Percentiles rank a stretch among this genome's conserved stretches.
Conservation (phyloP, 2,329 filamentous ascomycete species). For the Aureobasidium sp. region DNA sequence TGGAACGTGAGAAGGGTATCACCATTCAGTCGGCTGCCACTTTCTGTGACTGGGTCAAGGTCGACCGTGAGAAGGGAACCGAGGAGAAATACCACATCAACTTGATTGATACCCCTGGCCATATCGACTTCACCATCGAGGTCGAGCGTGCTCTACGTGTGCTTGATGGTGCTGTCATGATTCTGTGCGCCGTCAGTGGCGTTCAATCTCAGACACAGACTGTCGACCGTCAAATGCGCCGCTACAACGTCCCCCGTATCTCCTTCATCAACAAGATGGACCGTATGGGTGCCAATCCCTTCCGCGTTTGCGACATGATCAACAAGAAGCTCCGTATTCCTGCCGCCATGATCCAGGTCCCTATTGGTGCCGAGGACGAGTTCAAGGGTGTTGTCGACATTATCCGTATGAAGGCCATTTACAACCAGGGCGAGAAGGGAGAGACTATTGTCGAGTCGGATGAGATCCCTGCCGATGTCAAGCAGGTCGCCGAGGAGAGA, state of each 20-base stretch:
- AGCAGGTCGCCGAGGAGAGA: slow-evolving; percentile 71
- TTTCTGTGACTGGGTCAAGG: slow-evolving; percentile 94
- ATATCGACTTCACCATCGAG: slow-evolving; percentile 99
- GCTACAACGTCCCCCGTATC: slow-evolving; percentile 91
- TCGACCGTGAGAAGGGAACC: slow-evolving; percentile 48
- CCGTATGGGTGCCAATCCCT: slow-evolving; percentile 95
- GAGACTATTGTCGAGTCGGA: slow-evolving; percentile 68
- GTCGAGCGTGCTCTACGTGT: slow-evolving; percentile 92
- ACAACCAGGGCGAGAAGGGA: slow-evolving; percentile 76
- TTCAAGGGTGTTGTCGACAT: slow-evolving; percentile 91
- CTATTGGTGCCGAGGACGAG: slow-evolving; percentile 84
- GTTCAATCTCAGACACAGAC: slow-evolving; percentile 98
- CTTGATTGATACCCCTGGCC: slow-evolving; percentile 94
- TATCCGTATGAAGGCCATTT: slow-evolving; percentile 84
- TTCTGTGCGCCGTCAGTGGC: slow-evolving; percentile 92
- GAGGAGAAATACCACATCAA: slow-evolving; percentile 96
- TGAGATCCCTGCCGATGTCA: slow-evolving; percentile 73
- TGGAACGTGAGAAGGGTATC: slow-evolving; percentile 97
- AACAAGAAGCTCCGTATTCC: slow-evolving; percentile 90
- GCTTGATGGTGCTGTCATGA: slow-evolving; percentile 95
- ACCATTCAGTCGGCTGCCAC: slow-evolving; percentile 98
- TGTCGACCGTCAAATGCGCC: slow-evolving; percentile 95
- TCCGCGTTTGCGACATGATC: slow-evolving; percentile 96
- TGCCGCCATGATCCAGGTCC: slow-evolving; percentile 88
- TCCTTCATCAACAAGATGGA: slow-evolving; percentile 99